A percentile compares a stretch with the other conserved stretches of the same genome.
Conservation (phyloP, 2,329 filamentous ascomycete genomes). For the Alternaria novae-zelandiae region DNA sequence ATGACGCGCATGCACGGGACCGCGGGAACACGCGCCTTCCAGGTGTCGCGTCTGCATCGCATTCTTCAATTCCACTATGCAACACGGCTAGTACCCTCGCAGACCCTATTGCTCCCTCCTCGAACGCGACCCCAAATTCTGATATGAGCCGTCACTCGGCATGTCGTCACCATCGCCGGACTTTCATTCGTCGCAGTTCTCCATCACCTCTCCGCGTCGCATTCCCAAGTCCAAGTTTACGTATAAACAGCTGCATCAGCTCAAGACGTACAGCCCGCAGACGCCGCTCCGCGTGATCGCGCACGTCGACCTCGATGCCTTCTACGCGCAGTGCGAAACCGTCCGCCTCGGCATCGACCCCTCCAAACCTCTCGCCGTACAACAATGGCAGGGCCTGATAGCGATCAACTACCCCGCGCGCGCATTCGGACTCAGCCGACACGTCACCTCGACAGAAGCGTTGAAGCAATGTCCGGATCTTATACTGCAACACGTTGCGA, state of each 20-base stretch:
- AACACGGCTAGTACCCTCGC: neutral
- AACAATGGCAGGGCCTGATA: conserved; percentile 94
- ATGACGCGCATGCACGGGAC: conserved; percentile 45
- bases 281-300: conserved; percentile 86
- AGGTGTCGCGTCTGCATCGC: conserved; percentile 6
- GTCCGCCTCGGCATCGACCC: conserved; percentile 77
- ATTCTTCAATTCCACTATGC: conserved; percentile 3
- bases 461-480: conserved; percentile 85
- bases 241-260: conserved; percentile 78
- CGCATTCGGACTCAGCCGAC: conserved; percentile 76
- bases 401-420: conserved; percentile 95
- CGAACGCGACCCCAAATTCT: neutral
- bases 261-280: conserved; percentile 72
- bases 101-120: neutral
- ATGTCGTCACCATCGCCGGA: conserved; percentile 59
- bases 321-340: conserved; percentile 95
- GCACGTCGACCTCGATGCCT: conserved; percentile 95
- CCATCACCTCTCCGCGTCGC: conserved; percentile 43
- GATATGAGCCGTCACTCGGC: conserved; percentile 1
- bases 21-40: conserved; percentile 37
- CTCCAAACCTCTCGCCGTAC: conserved; percentile 84
- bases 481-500: conserved; percentile 90
- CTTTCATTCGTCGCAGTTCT: conserved; percentile 55
- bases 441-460: conserved; percentile 81
- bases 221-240: conserved; percentile 75